Percentiles rank a stretch among this genome's conserved stretches.
These are phyloP conservation scores for Symbiodinium pilosum DNA, from an alignment of 73 alveolate species.

Conservation along the genomic window DNA sequence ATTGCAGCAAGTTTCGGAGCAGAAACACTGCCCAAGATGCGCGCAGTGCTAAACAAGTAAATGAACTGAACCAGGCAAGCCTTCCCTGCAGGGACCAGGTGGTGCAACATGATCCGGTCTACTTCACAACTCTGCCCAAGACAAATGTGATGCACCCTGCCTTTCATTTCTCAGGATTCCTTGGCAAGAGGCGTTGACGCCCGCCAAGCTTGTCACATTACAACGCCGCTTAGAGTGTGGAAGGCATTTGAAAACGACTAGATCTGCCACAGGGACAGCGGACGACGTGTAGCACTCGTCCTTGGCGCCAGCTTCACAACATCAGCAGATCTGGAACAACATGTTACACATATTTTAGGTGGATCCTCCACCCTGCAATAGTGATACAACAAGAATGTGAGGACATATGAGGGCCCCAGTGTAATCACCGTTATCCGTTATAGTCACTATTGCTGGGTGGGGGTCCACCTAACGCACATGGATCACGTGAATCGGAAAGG, in stretches of 20 bases:
- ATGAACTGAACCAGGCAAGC: not conserved
- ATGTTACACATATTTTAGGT: not conserved
- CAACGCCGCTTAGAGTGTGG: not conserved
- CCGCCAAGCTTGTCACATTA: not conserved
- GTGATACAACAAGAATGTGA: too few relatives aligned
- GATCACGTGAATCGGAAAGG: not conserved
- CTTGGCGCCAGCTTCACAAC: not conserved
- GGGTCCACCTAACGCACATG: too few relatives aligned
- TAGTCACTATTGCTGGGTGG: too few relatives aligned
- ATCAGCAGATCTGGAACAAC: too few relatives aligned
- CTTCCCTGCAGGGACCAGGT: not conserved
- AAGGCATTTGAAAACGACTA: not conserved
- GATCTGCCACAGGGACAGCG: not conserved
- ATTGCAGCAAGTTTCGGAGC: not conserved
- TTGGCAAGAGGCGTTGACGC: not conserved
- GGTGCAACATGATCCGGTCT: not conserved
- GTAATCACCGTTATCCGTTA: too few relatives aligned
- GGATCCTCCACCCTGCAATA: too few relatives aligned
- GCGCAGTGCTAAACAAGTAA: not conserved
- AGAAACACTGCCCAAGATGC: not conserved
- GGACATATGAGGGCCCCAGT: too few relatives aligned
- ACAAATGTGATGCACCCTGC: not conserved
- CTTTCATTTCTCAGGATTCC: conserved; percentile 8
- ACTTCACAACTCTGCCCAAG: too few relatives aligned
- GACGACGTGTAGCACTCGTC: conserved; percentile 19